Conservation (phyloP, 2,329 filamentous ascomycete species). For the Colletotrichum graminicola region DNA sequence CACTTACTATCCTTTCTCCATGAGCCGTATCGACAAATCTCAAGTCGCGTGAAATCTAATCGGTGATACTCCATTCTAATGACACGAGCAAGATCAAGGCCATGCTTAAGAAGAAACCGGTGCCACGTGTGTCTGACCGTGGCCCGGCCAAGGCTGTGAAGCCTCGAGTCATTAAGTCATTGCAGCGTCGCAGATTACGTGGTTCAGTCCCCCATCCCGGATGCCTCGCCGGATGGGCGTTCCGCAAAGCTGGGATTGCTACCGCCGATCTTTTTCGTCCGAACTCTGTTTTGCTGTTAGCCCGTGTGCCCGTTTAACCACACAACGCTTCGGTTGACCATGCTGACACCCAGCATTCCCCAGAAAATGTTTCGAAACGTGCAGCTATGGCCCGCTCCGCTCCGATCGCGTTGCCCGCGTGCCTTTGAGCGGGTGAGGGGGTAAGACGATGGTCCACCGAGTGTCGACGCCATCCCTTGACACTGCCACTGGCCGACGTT, state of each 20-base stretch:
- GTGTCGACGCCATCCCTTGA: neutral
- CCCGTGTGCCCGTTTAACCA: constrained; percentile 9
- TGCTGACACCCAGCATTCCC: constrained; percentile 12
- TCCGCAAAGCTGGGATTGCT: constrained; percentile 7
- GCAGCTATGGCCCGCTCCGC: neutral
- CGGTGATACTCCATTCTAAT: neutral
- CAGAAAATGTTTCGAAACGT: constrained; percentile 28
- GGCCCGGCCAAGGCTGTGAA: neutral
- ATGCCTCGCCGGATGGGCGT: constrained; percentile 11
- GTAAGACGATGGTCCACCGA: neutral
- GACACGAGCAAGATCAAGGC: neutral
- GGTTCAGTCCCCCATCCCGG: constrained; percentile 11
- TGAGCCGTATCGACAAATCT: neutral
- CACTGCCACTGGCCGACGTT: neutral
- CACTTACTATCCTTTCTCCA: neutral
- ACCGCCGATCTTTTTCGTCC: constrained; percentile 26
- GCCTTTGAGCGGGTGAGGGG: neutral
- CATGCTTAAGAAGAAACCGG: neutral
- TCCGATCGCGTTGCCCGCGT: neutral
- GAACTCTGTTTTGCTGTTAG: constrained; percentile 21
- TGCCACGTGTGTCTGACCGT: neutral
- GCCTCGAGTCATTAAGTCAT: constrained; percentile 18
- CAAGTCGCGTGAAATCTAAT: neutral
- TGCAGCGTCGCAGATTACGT: constrained; percentile 24
- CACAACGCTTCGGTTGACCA: neutral